Percentiles rank a stretch among this genome's conserved stretches.
phyloP scores from a whole-genome alignment of 441 rosid species.

The Kokia cookei region DNA sequence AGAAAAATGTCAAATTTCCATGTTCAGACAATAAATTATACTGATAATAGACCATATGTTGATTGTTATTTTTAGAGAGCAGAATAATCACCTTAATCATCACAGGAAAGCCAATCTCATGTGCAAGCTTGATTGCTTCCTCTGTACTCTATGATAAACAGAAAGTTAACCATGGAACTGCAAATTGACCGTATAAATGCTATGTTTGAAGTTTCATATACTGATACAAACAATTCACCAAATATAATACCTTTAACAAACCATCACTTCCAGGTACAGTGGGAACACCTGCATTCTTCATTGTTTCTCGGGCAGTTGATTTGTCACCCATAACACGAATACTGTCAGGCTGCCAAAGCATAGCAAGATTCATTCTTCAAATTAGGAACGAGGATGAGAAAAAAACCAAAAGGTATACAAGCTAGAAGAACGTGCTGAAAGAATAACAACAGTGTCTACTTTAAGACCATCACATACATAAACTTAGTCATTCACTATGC shows the following conservation, averaged over 20 bases:
- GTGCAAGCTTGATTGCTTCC: conserved; percentile 78
- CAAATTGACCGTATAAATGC: not conserved
- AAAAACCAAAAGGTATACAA: not conserved
- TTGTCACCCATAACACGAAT: conserved; percentile 97
- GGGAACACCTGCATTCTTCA: conserved; percentile 99
- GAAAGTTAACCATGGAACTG: conserved; percentile 1
- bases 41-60: not conserved
- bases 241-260: conserved; percentile 56
- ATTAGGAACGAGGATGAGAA: not conserved
- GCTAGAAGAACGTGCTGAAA: not conserved
- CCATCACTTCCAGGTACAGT: conserved; percentile 99
- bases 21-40: conserved; percentile 1
- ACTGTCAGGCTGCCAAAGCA: conserved; percentile 77
- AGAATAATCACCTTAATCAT: conserved; percentile 83
- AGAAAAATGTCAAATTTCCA: not conserved
- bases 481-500: not conserved
- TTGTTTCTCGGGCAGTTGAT: conserved; percentile 93
- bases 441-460: not conserved
- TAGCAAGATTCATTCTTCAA: not conserved
- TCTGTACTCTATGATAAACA: conserved; percentile 65
- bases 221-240: conserved; percentile 2
- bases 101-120: conserved; percentile 86
- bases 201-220: conserved; percentile 1
- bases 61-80: not conserved
- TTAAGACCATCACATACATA: not conserved